These are phyloP conservation scores for Bacidia rubella DNA, from an alignment of 495 filamentous ascomycete genomes.

Conservation along the genomic window DNA sequence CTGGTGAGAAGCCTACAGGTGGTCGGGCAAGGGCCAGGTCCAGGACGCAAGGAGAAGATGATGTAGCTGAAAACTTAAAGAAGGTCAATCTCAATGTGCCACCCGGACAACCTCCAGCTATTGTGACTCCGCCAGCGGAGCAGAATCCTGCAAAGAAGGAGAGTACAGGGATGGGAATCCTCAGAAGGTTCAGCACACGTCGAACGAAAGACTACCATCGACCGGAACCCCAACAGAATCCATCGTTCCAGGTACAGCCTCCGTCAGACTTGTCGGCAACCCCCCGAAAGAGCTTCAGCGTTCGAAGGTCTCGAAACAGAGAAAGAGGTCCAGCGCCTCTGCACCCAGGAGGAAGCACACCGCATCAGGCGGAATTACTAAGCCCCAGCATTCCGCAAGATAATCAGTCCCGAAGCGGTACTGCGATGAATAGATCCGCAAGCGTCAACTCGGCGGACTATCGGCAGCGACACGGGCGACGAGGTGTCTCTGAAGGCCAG, in stretches of 20 bases:
- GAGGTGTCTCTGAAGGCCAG: constrained; percentile 39
- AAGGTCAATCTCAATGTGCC: constrained; percentile 48
- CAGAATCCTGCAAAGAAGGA: constrained; percentile 69
- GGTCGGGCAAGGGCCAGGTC: constrained; percentile 72
- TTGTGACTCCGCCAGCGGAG: constrained; percentile 39
- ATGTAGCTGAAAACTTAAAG: constrained; percentile 63
- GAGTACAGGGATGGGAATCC: constrained; percentile 70
- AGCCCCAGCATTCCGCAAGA: constrained; percentile 52
- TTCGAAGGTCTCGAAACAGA: constrained; percentile 54
- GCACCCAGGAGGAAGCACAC: constrained; percentile 52
- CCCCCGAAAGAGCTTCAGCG: constrained; percentile 68
- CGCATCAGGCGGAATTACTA: constrained; percentile 59
- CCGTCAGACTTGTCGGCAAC: constrained; percentile 45
- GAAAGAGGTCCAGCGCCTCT: constrained; percentile 39
- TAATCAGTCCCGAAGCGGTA: constrained; percentile 42
- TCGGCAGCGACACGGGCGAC: constrained; percentile 46
- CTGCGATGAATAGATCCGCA: constrained; percentile 62
- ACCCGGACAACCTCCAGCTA: constrained; percentile 37
- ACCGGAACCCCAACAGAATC: constrained; percentile 47
- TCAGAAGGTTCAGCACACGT: constrained; percentile 84
- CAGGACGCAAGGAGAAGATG: constrained; percentile 90
- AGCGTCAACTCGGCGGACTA: constrained; percentile 80
- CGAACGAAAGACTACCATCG: constrained; percentile 46
- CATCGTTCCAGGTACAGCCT: constrained; percentile 58
- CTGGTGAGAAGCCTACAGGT: constrained; percentile 65